Conservation (phyloP, 192 early-diverging fungal genomes). For the Gryganskiella cystojenkinii region DNA sequence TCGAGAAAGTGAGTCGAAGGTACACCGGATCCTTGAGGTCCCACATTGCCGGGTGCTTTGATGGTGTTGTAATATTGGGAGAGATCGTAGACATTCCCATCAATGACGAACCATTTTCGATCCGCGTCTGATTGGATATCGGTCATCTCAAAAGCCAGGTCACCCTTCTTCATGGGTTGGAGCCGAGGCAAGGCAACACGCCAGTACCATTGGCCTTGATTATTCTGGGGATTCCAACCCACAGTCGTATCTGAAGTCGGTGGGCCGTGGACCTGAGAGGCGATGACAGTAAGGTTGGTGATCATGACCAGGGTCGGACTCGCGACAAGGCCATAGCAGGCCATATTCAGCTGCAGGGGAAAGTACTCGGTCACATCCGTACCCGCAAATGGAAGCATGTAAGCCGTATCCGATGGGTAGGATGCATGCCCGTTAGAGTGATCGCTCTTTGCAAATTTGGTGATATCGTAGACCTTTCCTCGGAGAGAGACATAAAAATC, state of each 20-base stretch:
- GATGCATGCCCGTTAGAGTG: constrained; percentile 59
- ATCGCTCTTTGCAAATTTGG: constrained; percentile 67
- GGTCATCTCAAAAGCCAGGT: constrained; percentile 68
- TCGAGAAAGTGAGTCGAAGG: constrained; percentile 69
- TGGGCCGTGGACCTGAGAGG: constrained; percentile 44
- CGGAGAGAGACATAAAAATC: constrained; percentile 75
- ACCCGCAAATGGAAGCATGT: constrained; percentile 68
- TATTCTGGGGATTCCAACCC: constrained; percentile 36
- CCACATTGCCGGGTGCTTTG: constrained; percentile 54
- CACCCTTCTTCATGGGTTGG: constrained; percentile 62
- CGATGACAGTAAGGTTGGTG: constrained; percentile 30
- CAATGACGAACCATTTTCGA: constrained; percentile 67
- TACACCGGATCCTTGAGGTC: constrained; percentile 30
- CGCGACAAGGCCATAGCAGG: constrained; percentile 65
- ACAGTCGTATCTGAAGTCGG: constrained; percentile 45
- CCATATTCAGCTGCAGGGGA: constrained; percentile 63
- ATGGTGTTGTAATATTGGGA: constrained; percentile 68
- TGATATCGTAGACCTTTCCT: constrained; percentile 76
- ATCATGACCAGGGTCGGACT: constrained; percentile 4
- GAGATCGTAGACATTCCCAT: constrained; percentile 74
- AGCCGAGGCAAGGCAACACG: constrained; percentile 60
- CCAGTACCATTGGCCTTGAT: constrained; percentile 63
- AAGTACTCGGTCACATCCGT: constrained; percentile 74
- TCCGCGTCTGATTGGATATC: constrained; percentile 55
- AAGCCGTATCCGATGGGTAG: constrained; percentile 50